These are phyloP conservation scores for Typha latifolia DNA, from an alignment of 176 grass and related monocot genomes.

Conservation along the genomic window DNA sequence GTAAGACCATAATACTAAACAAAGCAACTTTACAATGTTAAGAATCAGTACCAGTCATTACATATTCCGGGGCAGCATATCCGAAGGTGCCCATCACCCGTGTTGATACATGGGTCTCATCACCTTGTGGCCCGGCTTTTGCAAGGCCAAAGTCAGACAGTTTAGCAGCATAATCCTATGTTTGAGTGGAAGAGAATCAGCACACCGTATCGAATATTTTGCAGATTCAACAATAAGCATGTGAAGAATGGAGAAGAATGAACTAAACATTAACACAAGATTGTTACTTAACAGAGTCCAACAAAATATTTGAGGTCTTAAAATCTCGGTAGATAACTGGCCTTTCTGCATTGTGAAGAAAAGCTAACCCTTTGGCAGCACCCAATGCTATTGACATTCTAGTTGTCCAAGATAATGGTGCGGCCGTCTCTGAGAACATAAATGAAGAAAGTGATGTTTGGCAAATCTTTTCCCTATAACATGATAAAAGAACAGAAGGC, in stretches of 20 bases:
- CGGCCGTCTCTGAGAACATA: slow-evolving; percentile 49
- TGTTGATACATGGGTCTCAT: slow-evolving; percentile 98
- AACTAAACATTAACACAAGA: not conserved
- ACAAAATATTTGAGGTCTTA: slow-evolving; percentile 99
- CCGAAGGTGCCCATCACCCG: slow-evolving; percentile 97
- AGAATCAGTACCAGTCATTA: slow-evolving; percentile 82
- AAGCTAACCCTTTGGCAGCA: slow-evolving; percentile 94
- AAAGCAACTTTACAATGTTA: not conserved
- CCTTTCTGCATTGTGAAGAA: slow-evolving; percentile 89
- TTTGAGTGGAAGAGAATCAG: slow-evolving; percentile 4
- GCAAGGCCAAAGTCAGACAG: slow-evolving; percentile 96
- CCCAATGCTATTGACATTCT: slow-evolving; percentile 97
- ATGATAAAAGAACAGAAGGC: too few species aligned
- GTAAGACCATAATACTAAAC: not conserved
- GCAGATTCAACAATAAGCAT: too few species aligned
- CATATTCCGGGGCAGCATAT: slow-evolving; percentile 98
- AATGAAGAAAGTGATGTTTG: not conserved
- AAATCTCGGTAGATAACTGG: slow-evolving; percentile 97
- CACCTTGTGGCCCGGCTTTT: slow-evolving; percentile 92
- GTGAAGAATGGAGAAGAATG: not conserved
- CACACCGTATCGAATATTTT: too few species aligned
- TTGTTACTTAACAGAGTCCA: slow-evolving; percentile 70
- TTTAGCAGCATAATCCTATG: slow-evolving; percentile 93
- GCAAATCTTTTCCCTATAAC: too few species aligned
- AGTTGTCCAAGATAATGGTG: slow-evolving; percentile 71